Evolutionary conservation across 768 basidiomycete genomes (phyloP).

Genomic region (Mycena chlorophos): DNA sequence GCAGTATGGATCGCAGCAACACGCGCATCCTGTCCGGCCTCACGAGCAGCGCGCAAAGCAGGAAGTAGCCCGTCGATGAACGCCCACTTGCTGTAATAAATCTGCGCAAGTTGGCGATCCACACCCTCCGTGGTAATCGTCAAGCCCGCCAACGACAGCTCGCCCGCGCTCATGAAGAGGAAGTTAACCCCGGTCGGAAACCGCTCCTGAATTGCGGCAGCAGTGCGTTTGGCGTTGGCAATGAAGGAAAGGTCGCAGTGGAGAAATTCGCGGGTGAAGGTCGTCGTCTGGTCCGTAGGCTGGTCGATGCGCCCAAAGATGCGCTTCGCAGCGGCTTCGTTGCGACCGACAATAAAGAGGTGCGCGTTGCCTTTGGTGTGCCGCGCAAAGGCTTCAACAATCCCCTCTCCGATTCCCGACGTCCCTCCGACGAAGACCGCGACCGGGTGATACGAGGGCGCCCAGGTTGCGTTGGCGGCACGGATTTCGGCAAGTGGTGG

Average conservation of each 20-base stretch:
- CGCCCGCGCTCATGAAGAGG: constrained; percentile 33
- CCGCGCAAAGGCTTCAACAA: no score
- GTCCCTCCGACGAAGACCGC: no score
- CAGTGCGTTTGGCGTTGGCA: constrained; percentile 6
- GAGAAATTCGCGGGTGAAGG: constrained; percentile 11
- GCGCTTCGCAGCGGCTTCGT: no score
- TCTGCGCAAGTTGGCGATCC: constrained; percentile 33
- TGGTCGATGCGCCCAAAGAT: no score
- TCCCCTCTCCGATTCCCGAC: no score
- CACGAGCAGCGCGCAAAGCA: constrained; percentile 29
- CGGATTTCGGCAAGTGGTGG: no score
- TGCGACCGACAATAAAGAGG: no score
- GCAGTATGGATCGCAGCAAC: constrained; percentile 34
- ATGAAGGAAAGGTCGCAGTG: constrained; percentile 7
- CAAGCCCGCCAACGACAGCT: constrained; percentile 28
- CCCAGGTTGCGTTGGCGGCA: no score
- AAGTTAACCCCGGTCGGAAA: constrained; percentile 35
- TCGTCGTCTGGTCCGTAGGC: no score
- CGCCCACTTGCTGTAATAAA: constrained; percentile 39
- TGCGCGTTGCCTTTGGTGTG: no score
- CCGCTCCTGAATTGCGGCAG: constrained; percentile 19
- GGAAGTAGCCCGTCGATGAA: constrained; percentile 36
- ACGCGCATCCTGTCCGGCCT: constrained; percentile 37
- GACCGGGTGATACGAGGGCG: no score
- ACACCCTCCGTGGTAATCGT: constrained; percentile 39